phyloP scores from a whole-genome alignment of 176 grass and related monocot genomes.

The Calamus simplicifolius region DNA sequence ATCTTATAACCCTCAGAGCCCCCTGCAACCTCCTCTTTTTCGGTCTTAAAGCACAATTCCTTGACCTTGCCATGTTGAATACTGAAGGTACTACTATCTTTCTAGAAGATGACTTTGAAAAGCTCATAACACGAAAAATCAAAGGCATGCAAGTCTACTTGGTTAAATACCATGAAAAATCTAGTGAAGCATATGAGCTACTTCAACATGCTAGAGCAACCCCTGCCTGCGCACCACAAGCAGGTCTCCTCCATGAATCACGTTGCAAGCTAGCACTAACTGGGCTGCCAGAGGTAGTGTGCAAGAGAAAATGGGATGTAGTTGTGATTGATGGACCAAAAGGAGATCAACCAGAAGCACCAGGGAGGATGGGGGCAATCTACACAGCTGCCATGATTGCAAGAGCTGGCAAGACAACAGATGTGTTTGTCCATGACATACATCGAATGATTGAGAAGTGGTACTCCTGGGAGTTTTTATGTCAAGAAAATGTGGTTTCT shows the following conservation, averaged over 20 bases:
- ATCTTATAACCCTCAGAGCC: neutral
- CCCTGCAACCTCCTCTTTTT: conserved; percentile 14
- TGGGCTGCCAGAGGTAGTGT: conserved; percentile 42
- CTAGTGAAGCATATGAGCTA: conserved; percentile 7
- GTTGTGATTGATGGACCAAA: conserved; percentile 68
- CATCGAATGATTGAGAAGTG: conserved; percentile 57
- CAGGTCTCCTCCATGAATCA: neutral
- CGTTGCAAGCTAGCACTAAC: conserved; percentile 44
- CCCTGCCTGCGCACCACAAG: conserved; percentile 6
- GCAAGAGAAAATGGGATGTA: conserved; percentile 57
- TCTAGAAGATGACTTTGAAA: conserved; percentile 3
- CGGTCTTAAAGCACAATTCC: conserved; percentile 4
- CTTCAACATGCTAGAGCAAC: neutral
- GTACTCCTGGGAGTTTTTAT: conserved; percentile 86
- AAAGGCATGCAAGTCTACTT: neutral
- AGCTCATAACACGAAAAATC: neutral
- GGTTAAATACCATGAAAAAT: neutral
- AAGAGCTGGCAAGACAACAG: conserved; percentile 11
- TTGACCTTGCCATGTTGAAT: neutral
- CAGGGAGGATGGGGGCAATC: conserved; percentile 41
- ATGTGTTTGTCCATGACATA: conserved; percentile 66
- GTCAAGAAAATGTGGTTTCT: conserved; percentile 56
- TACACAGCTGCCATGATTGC: conserved; percentile 29
- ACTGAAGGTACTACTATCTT: neutral
- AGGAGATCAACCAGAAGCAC: conserved; percentile 25